Percentiles rank a stretch among this genome's conserved stretches.
phyloP scores from a whole-genome alignment of 768 basidiomycete genomes.

The Xerocomellus intermedius region DNA sequence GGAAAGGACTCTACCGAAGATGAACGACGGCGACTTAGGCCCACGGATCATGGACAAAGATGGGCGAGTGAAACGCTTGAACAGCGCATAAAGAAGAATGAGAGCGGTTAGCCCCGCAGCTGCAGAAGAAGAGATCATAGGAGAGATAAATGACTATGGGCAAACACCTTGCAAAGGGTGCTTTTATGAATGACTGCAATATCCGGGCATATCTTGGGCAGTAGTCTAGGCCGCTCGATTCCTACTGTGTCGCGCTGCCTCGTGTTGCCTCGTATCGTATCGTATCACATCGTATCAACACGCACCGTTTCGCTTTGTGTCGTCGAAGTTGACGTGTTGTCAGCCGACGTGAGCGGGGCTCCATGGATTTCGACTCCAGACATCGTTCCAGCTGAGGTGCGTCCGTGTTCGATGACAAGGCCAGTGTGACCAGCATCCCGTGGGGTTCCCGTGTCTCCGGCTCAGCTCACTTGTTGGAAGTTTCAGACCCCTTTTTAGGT shows the following conservation, averaged over 20 bases:
- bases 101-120: neutral
- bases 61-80: neutral
- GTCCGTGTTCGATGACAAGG: too few relatives aligned
- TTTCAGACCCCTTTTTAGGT: too few relatives aligned
- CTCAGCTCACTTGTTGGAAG: too few relatives aligned
- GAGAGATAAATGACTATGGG: too few relatives aligned
- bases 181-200: neutral
- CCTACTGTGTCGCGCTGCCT: neutral
- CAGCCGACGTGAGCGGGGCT: too few relatives aligned
- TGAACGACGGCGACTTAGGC: slow-evolving; percentile 14
- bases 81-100: neutral
- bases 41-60: slow-evolving; percentile 16
- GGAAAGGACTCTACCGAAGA: slow-evolving; percentile 10
- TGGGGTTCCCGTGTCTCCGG: too few relatives aligned
- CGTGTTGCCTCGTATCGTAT: neutral
- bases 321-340: neutral
- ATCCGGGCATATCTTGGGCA: neutral
- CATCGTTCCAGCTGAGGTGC: too few relatives aligned
- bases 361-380: too few relatives aligned
- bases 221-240: too few relatives aligned
- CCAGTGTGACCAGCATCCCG: too few relatives aligned
- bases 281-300: neutral
- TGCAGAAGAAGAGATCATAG: slow-evolving; percentile 4
- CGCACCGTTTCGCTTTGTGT: neutral
- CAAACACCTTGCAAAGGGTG: neutral